A percentile compares a stretch with the other conserved stretches of the same genome.
Conservation (phyloP, 495 filamentous ascomycete species). For the Xylaria palmicola region DNA sequence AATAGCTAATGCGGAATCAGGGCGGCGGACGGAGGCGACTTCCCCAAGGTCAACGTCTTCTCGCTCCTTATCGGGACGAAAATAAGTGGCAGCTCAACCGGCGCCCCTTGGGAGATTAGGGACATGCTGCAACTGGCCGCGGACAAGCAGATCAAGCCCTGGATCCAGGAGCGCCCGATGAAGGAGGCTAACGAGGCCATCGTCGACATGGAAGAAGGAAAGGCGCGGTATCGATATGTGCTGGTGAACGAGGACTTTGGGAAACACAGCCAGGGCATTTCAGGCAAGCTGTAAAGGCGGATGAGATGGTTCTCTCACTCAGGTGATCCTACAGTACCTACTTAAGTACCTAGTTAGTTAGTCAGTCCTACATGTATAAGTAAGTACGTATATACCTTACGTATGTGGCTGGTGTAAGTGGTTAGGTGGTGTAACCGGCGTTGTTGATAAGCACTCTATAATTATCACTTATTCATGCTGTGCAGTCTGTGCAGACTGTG, state of each 20-base stretch:
- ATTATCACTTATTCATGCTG: too few species aligned
- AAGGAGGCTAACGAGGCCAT: slow-evolving; percentile 69
- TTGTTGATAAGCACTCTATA: too few species aligned
- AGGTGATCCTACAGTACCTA: background rate
- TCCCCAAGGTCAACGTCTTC: slow-evolving; percentile 61
- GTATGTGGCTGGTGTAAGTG: too few species aligned
- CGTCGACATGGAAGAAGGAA: slow-evolving; percentile 65
- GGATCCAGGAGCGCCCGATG: slow-evolving; percentile 70
- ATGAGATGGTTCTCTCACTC: background rate
- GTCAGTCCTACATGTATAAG: too few species aligned
- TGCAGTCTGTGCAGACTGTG: too few species aligned
- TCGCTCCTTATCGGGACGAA: slow-evolving; percentile 66
- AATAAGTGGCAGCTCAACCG: slow-evolving; percentile 73
- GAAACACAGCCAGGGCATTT: slow-evolving; percentile 15
- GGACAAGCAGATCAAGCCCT: slow-evolving; percentile 70
- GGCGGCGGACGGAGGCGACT: slow-evolving; percentile 40
- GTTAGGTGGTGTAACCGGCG: too few species aligned
- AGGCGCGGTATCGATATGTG: slow-evolving; percentile 74
- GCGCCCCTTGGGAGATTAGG: slow-evolving; percentile 68
- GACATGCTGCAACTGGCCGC: slow-evolving; percentile 79
- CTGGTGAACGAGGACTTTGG: slow-evolving; percentile 60
- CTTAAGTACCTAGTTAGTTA: background rate
- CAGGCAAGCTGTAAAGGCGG: background rate
- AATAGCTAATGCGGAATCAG: background rate
- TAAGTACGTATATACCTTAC: too few species aligned